These are phyloP conservation scores for Suillus lakei DNA, from an alignment of 768 basidiomycete genomes.

Conservation along the genomic window DNA sequence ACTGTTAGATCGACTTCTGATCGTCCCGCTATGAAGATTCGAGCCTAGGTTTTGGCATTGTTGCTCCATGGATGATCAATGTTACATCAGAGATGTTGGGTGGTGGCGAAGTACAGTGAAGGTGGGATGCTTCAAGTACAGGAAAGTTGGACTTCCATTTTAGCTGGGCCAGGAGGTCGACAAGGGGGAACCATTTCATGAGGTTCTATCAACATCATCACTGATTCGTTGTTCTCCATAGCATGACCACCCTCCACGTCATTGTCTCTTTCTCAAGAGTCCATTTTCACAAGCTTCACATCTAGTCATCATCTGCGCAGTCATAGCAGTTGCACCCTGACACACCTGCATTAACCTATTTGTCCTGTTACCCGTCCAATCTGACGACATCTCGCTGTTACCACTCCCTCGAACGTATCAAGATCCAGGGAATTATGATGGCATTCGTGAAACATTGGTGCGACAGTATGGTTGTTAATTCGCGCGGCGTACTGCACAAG, in stretches of 20 bases:
- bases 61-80: constrained; percentile 79
- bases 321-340: not conserved
- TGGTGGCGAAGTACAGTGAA: constrained; percentile 71
- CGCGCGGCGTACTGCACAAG: too few species aligned
- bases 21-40: constrained; percentile 11
- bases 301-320: not conserved
- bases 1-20: not conserved
- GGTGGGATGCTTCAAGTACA: not conserved
- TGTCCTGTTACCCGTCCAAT: too few species aligned
- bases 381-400: not conserved
- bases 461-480: too few species aligned
- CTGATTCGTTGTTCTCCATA: not conserved
- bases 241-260: not conserved
- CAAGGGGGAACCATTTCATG: not conserved
- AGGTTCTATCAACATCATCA: not conserved
- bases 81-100: constrained; percentile 87
- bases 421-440: not conserved
- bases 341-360: not conserved
- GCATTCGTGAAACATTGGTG: too few species aligned
- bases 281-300: not conserved
- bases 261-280: not conserved
- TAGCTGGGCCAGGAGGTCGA: not conserved
- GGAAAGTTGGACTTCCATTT: not conserved
- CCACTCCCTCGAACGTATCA: not conserved
- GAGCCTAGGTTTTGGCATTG: constrained; percentile 81